Conservation (phyloP, 2,329 filamentous ascomycete species). For the Penicillium sp. region DNA sequence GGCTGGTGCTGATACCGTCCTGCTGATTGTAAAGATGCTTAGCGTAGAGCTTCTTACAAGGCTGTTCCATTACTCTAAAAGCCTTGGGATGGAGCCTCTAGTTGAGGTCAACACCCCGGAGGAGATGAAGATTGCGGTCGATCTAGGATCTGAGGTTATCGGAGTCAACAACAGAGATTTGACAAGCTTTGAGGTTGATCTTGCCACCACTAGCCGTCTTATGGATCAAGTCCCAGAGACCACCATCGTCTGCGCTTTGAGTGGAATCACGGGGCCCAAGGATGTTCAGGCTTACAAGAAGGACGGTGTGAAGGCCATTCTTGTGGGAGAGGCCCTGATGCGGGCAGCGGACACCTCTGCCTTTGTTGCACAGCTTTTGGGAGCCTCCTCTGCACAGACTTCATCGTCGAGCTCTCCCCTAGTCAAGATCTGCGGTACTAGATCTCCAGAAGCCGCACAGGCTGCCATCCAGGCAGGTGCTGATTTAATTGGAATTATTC, state of each 20-base stretch:
- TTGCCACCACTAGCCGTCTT: constrained; percentile 85
- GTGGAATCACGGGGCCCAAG: constrained; percentile 84
- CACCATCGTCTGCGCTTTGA: constrained; percentile 89
- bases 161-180: constrained; percentile 98
- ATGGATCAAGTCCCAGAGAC: constrained; percentile 82
- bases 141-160: constrained; percentile 85
- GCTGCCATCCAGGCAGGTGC: constrained; percentile 83
- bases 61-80: constrained; percentile 85
- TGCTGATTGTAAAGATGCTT: constrained; percentile 98
- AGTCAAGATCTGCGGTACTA: constrained; percentile 94
- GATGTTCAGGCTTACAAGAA: constrained; percentile 86
- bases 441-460: constrained; percentile 75
- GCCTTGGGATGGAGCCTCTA: constrained; percentile 93
- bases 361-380: constrained; percentile 84
- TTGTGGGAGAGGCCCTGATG: constrained; percentile 97
- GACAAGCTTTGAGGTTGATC: constrained; percentile 94
- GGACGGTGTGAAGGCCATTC: constrained; percentile 86
- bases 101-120: constrained; percentile 95
- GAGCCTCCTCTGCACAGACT: constrained; percentile 44
- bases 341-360: constrained; percentile 75
- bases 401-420: constrained; percentile 51
- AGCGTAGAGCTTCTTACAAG: constrained; percentile 70
- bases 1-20: constrained; percentile 88
- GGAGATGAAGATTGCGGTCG: constrained; percentile 86
- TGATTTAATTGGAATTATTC: constrained; percentile 89